Evolutionary conservation across 2,329 filamentous ascomycete genomes (phyloP), one percentile per base, ranked within the genome.

Genomic region (Ophiocordyceps polyrhachis-furcata): DNA sequence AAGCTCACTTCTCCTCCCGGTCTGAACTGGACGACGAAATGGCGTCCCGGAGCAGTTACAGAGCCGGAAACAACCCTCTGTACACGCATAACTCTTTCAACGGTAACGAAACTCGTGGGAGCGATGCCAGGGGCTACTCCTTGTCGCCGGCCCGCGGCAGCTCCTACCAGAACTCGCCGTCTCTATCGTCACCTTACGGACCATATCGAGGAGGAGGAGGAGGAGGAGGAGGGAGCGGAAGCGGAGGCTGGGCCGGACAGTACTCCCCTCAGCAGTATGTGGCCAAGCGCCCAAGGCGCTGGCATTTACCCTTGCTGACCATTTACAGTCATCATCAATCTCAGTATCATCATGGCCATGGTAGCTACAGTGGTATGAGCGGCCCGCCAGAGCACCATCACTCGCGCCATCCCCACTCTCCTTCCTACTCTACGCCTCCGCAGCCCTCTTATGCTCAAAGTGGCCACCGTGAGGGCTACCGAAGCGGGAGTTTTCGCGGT

Each of bases 401-500:
- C 52, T 56, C 63, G 15, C 70, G 68, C 49, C 53, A 59, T 32
- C 55, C 55, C 15, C 65, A 63, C 46, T 71, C 70, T 2, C 71
- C 74, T 13, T 65, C 69, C 7, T 77, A 76, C 50, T 68, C 70
- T 46, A 69, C 70, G 8, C 70, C 76, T 17, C 66, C 70, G 53
- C 70, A 76, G 46, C 67, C 72, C 32, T 37, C 32, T 42, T 68
- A 71, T 40, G 70, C 63, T 5, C 60, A 64, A 25, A 64, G 64
- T 2, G 62, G 63, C 44, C 67, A 66, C 43, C 65, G 70, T 19
- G 65, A 65, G 19, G 55, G 55, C 14, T 65, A 66, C 58, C 57
- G 77, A 51, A 74, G 74, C 19, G 70, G 71, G 37, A 65, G 67
- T 15, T 81, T 77, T 53, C 72, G 80, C 44, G 77, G 77, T 32